Base-by-base conservation (phyloP, 805 yeast species). In the Yarrowia yakushimensis region DNA sequence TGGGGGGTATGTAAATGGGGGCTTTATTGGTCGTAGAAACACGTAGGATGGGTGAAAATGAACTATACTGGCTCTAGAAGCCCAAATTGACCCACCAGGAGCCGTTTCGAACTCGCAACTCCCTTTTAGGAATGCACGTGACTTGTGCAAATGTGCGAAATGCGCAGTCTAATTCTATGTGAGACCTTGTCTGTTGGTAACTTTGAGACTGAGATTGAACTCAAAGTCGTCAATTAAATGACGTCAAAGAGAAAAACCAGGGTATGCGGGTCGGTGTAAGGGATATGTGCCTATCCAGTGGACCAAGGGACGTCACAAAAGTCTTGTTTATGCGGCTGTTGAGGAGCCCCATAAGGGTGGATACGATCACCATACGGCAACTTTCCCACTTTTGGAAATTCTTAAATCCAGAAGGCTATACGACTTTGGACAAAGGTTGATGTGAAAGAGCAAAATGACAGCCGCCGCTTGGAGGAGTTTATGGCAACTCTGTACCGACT, bases 161-260 rank as follows among this genome's bases (percentile, higher is more conserved):
- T 52, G 59, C 59, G 59, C 59, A 52, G 59, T 48, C 28, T 22
- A 22, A 18, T 18, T 27, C 52, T 30, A 28, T 45, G 52, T 45
- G 18, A 52, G 43, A 52, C 59, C 25, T 52, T 52, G 43, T 52
- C 59, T 52, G 37, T 25, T 5, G 22, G 59, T 52, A 52, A 27
- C 42, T 52, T 52, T 52, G 59, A 36, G 59, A 52, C 42, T 52
- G 59, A 52, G 36, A 52, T 52, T 34, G 59, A 52, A 52, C 59
- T 25, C 25, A 36, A 52, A 36, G 12, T 6, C 8, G 23, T 20
- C 39, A 45, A 17, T 48, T 33, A 20, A 23, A 30, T 52, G 59
- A 52, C 59, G 59, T 52, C 59, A 52, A 36, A 18, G 31, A n/a
- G 17, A 15, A 22, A 41, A 43, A 22, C 33, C 17, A 33, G 45